These are phyloP conservation scores for Schizophyllum commune DNA, from an alignment of 1,284 basidiomycete species.

Conservation along the genomic window DNA sequence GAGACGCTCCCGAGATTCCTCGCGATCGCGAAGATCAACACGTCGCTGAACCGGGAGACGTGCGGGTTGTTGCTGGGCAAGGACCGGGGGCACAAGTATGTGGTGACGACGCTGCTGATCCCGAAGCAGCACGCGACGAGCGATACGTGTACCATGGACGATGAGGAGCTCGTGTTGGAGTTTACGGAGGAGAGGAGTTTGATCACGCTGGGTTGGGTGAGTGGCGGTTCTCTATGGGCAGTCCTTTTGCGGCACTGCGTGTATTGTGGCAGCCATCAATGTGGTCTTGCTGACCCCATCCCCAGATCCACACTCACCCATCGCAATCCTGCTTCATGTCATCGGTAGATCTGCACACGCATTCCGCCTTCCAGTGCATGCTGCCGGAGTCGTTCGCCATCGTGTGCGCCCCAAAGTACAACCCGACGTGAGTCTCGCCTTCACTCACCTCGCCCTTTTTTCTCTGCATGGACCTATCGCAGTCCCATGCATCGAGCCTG, in stretches of 20 bases:
- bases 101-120: constrained; percentile 71
- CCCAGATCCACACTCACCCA: constrained; percentile 86
- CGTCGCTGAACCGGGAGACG: constrained; percentile 37
- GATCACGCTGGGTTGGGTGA: constrained; percentile 84
- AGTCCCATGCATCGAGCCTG: too few relatives aligned
- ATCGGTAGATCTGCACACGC: constrained; percentile 83
- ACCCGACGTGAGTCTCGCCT: constrained; percentile 52
- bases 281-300: not conserved
- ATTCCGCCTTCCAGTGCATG: constrained; percentile 81
- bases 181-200: constrained; percentile 74
- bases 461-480: constrained; percentile 2
- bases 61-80: constrained; percentile 49
- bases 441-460: constrained; percentile 5
- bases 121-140: constrained; percentile 80
- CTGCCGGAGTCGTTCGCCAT: constrained; percentile 87
- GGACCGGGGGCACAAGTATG: constrained; percentile 47
- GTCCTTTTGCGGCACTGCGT: not conserved
- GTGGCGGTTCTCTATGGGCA: constrained; percentile 20
- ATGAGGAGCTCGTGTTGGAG: constrained; percentile 78
- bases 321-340: constrained; percentile 89
- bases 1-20: constrained; percentile 68
- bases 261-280: not conserved
- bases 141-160: constrained; percentile 84
- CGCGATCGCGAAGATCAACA: constrained; percentile 47
- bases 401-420: constrained; percentile 77